Conservation (phyloP, 2,329 filamentous ascomycete species). For the Ophiosphaerella korrae region DNA sequence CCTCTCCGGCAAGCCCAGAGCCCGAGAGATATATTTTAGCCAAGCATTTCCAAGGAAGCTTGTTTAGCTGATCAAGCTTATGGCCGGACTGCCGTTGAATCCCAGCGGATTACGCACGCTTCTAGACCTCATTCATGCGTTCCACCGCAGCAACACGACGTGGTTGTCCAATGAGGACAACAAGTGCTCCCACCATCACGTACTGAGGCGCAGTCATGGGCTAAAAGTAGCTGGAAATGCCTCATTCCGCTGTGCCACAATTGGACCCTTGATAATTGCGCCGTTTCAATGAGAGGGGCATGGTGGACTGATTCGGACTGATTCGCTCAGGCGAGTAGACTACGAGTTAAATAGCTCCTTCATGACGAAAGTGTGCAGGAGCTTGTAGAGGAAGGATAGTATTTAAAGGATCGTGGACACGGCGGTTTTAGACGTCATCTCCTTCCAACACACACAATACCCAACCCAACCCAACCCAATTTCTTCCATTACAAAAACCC, state of each 20-base stretch:
- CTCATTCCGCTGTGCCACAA: conserved; percentile 25
- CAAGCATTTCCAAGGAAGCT: conserved; percentile 42
- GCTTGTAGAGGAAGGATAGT: conserved; percentile 6
- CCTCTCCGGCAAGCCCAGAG: neutral
- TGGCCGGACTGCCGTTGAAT: conserved; percentile 6
- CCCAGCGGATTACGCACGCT: conserved; percentile 31
- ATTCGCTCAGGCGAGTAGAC: conserved; percentile 8
- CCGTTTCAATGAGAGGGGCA: conserved; percentile 25
- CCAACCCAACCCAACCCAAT: neutral
- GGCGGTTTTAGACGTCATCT: neutral
- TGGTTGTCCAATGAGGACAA: conserved; percentile 18
- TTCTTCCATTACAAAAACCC: neutral
- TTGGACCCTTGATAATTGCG: conserved; percentile 26
- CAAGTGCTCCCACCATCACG: conserved; percentile 10
- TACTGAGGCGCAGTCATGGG: conserved; percentile 19
- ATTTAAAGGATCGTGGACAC: conserved; percentile 15
- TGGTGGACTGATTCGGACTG: conserved; percentile 16
- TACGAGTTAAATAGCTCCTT: neutral
- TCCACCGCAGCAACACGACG: conserved; percentile 5
- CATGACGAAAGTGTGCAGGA: conserved; percentile 18
- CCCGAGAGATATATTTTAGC: neutral
- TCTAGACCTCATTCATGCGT: conserved; percentile 18
- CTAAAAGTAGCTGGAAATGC: conserved; percentile 7
- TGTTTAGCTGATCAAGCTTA: conserved; percentile 12
- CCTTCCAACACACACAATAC: neutral